phyloP scores from a whole-genome alignment of 805 yeast genomes.

The Cyberlindnera euphorbiiphila region DNA sequence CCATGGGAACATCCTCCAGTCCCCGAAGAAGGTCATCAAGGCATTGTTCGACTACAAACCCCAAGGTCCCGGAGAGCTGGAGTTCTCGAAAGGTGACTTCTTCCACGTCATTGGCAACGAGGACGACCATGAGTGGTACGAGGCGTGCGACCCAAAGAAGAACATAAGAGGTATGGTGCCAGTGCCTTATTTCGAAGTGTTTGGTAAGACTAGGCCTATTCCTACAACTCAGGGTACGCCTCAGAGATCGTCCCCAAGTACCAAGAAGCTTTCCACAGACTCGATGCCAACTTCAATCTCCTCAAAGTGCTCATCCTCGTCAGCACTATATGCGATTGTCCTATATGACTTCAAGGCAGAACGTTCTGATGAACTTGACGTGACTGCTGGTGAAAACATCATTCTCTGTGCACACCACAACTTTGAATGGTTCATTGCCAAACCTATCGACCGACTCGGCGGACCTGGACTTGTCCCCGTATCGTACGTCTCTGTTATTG shows the following conservation, averaged over 20 bases:
- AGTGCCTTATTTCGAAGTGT: slow-evolving; percentile 72
- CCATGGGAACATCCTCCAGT: slow-evolving; percentile 30
- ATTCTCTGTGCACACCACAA: slow-evolving; percentile 95
- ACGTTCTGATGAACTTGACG: slow-evolving; percentile 77
- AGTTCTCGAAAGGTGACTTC: slow-evolving; percentile 80
- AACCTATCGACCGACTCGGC: slow-evolving; percentile 90
- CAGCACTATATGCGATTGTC: slow-evolving; percentile 75
- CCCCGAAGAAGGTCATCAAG: slow-evolving; percentile 80
- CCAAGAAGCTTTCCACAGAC: slow-evolving; percentile 21
- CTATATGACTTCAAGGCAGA: slow-evolving; percentile 81
- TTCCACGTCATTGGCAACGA: slow-evolving; percentile 72
- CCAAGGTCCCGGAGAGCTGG: slow-evolving; percentile 76
- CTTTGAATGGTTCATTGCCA: slow-evolving; percentile 96
- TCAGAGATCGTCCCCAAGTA: slow-evolving; percentile 11
- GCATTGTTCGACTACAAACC: slow-evolving; percentile 77
- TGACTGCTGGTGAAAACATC: slow-evolving; percentile 80
- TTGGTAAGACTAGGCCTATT: slow-evolving; percentile 49
- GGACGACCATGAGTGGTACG: slow-evolving; percentile 67
- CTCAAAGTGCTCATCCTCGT: slow-evolving; percentile 13
- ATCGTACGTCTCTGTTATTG: slow-evolving; percentile 80
- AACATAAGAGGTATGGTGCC: slow-evolving; percentile 85
- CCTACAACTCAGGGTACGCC: slow-evolving; percentile 25
- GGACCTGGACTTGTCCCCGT: slow-evolving; percentile 98
- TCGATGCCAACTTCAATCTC: slow-evolving; percentile 24
- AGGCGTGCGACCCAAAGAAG: slow-evolving; percentile 83